Evolutionary conservation across 805 yeast species (phyloP).

Genomic region (Kuraishia molischiana): DNA sequence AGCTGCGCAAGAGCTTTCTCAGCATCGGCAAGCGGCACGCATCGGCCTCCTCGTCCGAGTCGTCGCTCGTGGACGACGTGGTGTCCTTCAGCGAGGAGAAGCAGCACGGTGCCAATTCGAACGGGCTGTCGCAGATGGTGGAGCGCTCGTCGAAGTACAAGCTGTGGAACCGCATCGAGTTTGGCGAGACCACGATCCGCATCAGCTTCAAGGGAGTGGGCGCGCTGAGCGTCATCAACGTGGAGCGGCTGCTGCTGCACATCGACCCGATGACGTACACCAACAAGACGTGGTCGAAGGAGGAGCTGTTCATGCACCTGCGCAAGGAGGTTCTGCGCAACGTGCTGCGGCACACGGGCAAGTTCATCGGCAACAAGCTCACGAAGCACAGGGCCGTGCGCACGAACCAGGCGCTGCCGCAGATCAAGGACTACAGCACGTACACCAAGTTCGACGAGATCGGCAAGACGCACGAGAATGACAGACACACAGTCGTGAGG

Average conservation of each 20-base stretch:
- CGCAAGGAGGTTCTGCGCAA: conserved; percentile 55
- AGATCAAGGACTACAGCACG: conserved; percentile 26
- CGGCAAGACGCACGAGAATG: conserved; percentile 9
- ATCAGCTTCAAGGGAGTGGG: conserved; percentile 76
- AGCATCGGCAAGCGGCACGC: neutral
- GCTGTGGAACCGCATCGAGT: conserved; percentile 51
- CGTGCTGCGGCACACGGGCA: conserved; percentile 60
- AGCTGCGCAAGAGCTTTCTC: neutral
- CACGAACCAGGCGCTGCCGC: conserved; percentile 24
- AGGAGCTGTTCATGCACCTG: conserved; percentile 54
- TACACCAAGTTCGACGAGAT: conserved; percentile 29
- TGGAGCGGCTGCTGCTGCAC: conserved; percentile 58
- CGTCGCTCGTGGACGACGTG: neutral
- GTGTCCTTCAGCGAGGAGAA: neutral
- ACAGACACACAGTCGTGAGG: neutral
- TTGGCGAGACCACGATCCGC: conserved; percentile 40
- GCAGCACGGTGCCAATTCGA: neutral
- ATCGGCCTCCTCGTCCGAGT: neutral
- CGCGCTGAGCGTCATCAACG: conserved; percentile 58
- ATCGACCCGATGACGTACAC: conserved; percentile 52
- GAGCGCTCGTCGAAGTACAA: conserved; percentile 63
- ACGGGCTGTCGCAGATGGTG: conserved; percentile 56
- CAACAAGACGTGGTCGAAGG: conserved; percentile 62
- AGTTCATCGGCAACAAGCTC: conserved; percentile 66
- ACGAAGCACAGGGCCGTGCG: conserved; percentile 16